These are phyloP conservation scores for Solanum boliviense DNA, from an alignment of 257 asterid genomes.

Conservation along the genomic window DNA sequence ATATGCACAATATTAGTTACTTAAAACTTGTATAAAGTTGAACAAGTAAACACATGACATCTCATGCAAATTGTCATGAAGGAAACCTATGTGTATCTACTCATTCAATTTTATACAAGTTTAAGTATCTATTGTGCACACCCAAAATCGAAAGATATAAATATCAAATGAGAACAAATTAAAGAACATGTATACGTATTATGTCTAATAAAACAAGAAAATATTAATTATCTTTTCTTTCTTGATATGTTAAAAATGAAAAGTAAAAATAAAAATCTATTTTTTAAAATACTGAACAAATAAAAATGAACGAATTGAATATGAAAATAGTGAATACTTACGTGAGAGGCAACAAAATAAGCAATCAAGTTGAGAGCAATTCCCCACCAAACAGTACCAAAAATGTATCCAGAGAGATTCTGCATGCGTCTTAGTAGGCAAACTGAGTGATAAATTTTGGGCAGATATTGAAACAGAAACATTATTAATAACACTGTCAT, in stretches of 20 bases:
- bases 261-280: background rate
- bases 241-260: background rate
- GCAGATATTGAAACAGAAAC: conserved; percentile 75
- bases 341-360: conserved; percentile 92
- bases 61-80: background rate
- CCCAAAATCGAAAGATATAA: background rate
- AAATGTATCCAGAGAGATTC: conserved; percentile 72
- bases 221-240: too few species aligned
- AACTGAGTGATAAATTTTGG: conserved; percentile 86
- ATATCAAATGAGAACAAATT: too few species aligned
- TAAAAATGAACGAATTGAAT: background rate
- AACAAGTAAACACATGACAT: background rate
- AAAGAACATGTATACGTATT: too few species aligned
- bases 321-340: conserved; percentile 10
- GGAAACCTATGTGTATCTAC: background rate
- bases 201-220: too few species aligned
- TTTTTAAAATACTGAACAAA: background rate
- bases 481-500: conserved; percentile 58
- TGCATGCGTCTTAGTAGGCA: conserved; percentile 82
- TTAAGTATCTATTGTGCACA: background rate
- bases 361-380: conserved; percentile 95
- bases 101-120: too few species aligned
- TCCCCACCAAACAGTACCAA: conserved; percentile 98
- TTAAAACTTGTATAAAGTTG: background rate
- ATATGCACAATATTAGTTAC: background rate